Evolutionary conservation across 495 filamentous ascomycete species (phyloP).

Genomic region (Penicillium angulare): DNA sequence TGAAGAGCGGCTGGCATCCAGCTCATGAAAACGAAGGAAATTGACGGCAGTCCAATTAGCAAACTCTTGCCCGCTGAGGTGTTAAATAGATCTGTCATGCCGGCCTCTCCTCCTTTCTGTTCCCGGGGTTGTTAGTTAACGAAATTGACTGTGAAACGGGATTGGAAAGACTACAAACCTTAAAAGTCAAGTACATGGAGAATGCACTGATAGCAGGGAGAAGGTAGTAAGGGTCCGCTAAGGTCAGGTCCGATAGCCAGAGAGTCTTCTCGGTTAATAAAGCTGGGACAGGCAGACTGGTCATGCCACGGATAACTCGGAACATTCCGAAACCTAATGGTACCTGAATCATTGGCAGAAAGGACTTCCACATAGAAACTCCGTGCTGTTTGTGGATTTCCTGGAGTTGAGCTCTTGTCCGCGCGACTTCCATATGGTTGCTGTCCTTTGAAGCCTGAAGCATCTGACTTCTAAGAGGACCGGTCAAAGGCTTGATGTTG

Average conservation of each 20-base stretch:
- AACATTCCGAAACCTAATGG: slow-evolving; percentile 79
- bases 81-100: slow-evolving; percentile 26
- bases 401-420: slow-evolving; percentile 43
- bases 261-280: slow-evolving; percentile 63
- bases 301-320: slow-evolving; percentile 72
- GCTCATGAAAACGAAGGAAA: slow-evolving; percentile 61
- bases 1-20: slow-evolving; percentile 68
- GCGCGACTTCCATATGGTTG: slow-evolving; percentile 44
- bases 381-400: slow-evolving; percentile 51
- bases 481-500: slow-evolving; percentile 38
- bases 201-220: slow-evolving; percentile 53
- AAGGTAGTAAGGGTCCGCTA: slow-evolving; percentile 71
- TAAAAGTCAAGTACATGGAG: slow-evolving; percentile 50
- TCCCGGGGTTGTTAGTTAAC: background rate
- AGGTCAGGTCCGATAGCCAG: slow-evolving; percentile 81
- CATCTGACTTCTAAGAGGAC: slow-evolving; percentile 41
- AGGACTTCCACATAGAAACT: slow-evolving; percentile 49
- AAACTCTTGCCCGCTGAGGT: slow-evolving; percentile 48
- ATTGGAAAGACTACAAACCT: slow-evolving; percentile 45
- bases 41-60: slow-evolving; percentile 54
- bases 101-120: slow-evolving; percentile 56
- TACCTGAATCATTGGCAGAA: slow-evolving; percentile 62
- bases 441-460: slow-evolving; percentile 27
- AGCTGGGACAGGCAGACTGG: slow-evolving; percentile 73
- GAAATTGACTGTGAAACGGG: background rate